A percentile compares a stretch with the other conserved stretches of the same genome.
These are phyloP conservation scores for Chimonanthus praecox DNA, from an alignment of 164 flowering plant genomes.

Conservation along the genomic window DNA sequence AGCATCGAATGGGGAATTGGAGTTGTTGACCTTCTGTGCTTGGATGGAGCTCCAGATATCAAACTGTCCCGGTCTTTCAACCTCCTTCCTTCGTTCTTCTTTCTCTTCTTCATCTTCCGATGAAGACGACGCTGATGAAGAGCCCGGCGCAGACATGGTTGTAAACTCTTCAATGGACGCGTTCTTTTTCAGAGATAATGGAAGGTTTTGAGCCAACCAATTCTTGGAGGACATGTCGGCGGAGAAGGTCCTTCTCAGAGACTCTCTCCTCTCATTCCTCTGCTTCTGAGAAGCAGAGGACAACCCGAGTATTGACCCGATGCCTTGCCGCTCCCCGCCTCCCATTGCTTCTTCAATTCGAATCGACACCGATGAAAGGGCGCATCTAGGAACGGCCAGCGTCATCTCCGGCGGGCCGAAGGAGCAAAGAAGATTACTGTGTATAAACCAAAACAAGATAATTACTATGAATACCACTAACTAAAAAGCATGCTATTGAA, in stretches of 20 bases:
- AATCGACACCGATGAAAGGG: conserved; percentile 11
- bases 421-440: neutral
- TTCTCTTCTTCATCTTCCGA: conserved; percentile 8
- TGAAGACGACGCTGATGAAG: conserved; percentile 20
- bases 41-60: conserved; percentile 54
- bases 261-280: conserved; percentile 13
- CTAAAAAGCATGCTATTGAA: no score
- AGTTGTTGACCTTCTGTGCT: conserved; percentile 23
- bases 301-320: conserved; percentile 43
- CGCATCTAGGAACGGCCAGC: conserved; percentile 15
- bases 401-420: conserved; percentile 17
- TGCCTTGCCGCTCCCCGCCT: conserved; percentile 35
- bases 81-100: conserved; percentile 11
- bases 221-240: conserved; percentile 67
- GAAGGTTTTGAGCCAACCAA: conserved; percentile 40
- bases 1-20: conserved; percentile 11
- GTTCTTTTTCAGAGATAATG: conserved; percentile 30
- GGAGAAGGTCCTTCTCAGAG: conserved; percentile 55
- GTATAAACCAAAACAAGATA: no score
- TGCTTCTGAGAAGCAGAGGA: conserved; percentile 13
- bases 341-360: conserved; percentile 20
- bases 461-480: no score
- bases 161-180: conserved; percentile 27
- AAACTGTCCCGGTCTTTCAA: conserved; percentile 16
- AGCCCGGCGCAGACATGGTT: neutral